Evolutionary conservation across 352 stramenopile species (phyloP).

Genomic region (Phytophthora macrochlamydospora): DNA sequence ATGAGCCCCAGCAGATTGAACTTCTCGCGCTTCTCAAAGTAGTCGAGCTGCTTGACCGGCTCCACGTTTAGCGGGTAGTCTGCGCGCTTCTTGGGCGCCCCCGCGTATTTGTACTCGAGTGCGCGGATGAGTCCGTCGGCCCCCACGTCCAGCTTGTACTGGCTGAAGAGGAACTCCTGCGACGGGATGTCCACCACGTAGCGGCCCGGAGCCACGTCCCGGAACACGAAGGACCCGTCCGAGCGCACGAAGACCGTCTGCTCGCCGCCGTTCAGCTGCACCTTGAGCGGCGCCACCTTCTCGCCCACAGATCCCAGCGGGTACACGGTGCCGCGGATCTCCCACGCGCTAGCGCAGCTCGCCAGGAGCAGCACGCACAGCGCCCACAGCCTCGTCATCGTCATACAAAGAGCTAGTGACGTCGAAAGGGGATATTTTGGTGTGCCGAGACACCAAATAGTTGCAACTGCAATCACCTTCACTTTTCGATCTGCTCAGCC

Average conservation of each 20-base stretch:
- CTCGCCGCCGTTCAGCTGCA: slow-evolving; percentile 79
- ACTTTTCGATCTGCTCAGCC: not conserved
- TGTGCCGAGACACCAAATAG: not conserved
- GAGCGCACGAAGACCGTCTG: slow-evolving; percentile 67
- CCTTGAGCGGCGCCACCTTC: slow-evolving; percentile 63
- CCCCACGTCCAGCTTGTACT: slow-evolving; percentile 69
- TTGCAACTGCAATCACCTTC: not conserved
- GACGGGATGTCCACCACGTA: slow-evolving; percentile 82
- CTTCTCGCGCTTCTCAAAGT: slow-evolving; percentile 88
- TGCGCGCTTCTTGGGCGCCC: slow-evolving; percentile 61
- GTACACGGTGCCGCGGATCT: slow-evolving; percentile 67
- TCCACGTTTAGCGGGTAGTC: slow-evolving; percentile 71
- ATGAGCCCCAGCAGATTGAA: slow-evolving; percentile 78
- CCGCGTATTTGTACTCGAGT: slow-evolving; percentile 84
- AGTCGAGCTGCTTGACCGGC: slow-evolving; percentile 70
- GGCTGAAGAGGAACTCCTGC: slow-evolving; percentile 71
- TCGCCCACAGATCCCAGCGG: slow-evolving; percentile 48
- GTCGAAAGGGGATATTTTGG: not conserved
- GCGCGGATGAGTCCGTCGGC: slow-evolving; percentile 59
- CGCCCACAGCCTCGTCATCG: slow-evolving; percentile 36
- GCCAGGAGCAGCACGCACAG: slow-evolving; percentile 43
- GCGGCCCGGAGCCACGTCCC: slow-evolving; percentile 66
- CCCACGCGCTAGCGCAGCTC: slow-evolving; percentile 40
- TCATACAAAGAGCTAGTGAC: slow-evolving; percentile 9
- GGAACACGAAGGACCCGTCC: slow-evolving; percentile 76